Evolutionary conservation across 129 eudicot species (phyloP).

Genomic region (Helianthus tuberosus): DNA sequence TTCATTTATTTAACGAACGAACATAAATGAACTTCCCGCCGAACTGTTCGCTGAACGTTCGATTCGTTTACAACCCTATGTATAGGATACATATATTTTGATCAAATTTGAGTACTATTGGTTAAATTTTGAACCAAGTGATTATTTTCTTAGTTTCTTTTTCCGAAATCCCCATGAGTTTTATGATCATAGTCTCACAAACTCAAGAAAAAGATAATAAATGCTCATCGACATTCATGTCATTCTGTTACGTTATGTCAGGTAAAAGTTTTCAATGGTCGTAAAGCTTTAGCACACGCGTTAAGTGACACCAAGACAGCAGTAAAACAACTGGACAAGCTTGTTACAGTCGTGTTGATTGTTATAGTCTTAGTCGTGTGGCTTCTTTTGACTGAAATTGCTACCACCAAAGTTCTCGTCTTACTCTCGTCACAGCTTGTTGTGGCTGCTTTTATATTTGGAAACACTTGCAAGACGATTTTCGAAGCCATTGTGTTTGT

Average conservation of each 20-base stretch:
- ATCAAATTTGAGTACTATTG: no score
- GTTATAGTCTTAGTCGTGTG: conserved; percentile 59
- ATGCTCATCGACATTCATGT: neutral
- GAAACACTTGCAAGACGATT: conserved; percentile 89
- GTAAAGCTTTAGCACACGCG: conserved; percentile 82
- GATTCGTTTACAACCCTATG: neutral
- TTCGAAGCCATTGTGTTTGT: conserved; percentile 95
- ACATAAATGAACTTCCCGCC: no score
- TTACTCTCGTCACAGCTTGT: conserved; percentile 89
- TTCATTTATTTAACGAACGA: no score
- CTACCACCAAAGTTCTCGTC: conserved; percentile 79
- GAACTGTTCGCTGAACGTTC: no score
- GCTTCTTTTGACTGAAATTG: conserved; percentile 81
- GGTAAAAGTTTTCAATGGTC: conserved; percentile 83
- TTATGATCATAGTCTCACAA: neutral
- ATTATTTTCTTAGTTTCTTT: neutral
- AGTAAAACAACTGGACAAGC: conserved; percentile 74
- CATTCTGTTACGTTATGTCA: conserved; percentile 37
- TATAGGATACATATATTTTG: no score
- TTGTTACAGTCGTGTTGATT: conserved; percentile 54
- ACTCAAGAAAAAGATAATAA: conserved; percentile 1
- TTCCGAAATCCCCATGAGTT: no score
- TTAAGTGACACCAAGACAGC: conserved; percentile 90
- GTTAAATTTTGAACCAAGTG: conserved; percentile 5
- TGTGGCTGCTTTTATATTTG: conserved; percentile 87